phyloP scores from a whole-genome alignment of 148 eudicot species.

The Rhododendron simsii region DNA sequence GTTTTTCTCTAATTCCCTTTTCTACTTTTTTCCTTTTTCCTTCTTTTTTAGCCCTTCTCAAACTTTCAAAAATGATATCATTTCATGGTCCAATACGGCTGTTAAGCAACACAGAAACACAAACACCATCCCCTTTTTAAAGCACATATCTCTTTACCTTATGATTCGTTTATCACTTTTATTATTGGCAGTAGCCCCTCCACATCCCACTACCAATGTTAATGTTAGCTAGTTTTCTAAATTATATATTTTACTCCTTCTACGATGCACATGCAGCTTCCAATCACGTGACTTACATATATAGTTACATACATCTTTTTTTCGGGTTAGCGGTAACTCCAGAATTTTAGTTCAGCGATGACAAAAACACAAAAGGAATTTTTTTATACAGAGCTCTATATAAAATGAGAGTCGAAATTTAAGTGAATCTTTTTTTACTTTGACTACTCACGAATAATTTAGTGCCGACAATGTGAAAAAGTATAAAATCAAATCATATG shows the following conservation, averaged over 20 bases:
- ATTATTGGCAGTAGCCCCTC: background rate
- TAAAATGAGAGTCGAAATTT: too few species aligned
- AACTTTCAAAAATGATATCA: conserved; percentile 29
- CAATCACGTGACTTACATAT: conserved; percentile 28
- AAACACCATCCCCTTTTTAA: conserved; percentile 14
- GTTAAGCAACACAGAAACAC: conserved; percentile 25
- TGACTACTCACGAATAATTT: too few species aligned
- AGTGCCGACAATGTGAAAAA: too few species aligned
- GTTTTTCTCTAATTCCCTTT: background rate
- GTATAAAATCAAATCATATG: too few species aligned
- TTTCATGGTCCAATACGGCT: conserved; percentile 26
- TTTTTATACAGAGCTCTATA: too few species aligned
- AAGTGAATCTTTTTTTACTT: too few species aligned
- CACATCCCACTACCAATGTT: background rate
- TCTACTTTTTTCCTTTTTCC: background rate
- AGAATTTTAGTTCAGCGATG: too few species aligned
- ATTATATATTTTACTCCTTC: conserved; percentile 3
- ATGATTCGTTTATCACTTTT: conserved; percentile 14
- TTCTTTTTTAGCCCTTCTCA: conserved; percentile 1
- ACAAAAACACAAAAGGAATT: too few species aligned
- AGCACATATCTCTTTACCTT: conserved; percentile 25
- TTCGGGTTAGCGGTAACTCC: too few species aligned
- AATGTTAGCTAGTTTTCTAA: background rate
- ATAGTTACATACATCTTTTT: background rate
- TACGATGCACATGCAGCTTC: conserved; percentile 26